These are phyloP conservation scores for Chaetomiaceae sp. DNA, from an alignment of 2,329 filamentous ascomycete species.

Conservation along the genomic window DNA sequence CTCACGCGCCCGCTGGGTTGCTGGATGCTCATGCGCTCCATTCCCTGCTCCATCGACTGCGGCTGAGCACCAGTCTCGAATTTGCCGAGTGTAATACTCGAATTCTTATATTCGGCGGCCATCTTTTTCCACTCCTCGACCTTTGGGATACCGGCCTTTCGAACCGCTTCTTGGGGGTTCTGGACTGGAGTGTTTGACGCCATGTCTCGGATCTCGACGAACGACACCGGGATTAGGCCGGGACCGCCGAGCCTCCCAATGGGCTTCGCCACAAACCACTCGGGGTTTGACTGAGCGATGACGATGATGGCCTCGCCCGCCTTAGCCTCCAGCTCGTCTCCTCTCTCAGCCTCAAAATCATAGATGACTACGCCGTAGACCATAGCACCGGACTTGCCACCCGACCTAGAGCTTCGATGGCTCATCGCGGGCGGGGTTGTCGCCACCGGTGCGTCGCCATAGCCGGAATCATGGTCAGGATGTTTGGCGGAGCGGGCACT, in stretches of 20 bases:
- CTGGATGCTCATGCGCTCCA: constrained; percentile 76
- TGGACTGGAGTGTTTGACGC: constrained; percentile 74
- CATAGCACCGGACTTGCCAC: constrained; percentile 66
- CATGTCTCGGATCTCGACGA: constrained; percentile 96
- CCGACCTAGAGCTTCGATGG: constrained; percentile 47
- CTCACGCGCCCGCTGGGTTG: constrained; percentile 48
- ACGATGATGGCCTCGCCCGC: constrained; percentile 96
- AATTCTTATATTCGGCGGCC: constrained; percentile 98
- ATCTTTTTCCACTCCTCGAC: constrained; percentile 99
- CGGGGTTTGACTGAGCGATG: constrained; percentile 95
- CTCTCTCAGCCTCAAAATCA: constrained; percentile 88
- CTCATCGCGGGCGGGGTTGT: constrained; percentile 35
- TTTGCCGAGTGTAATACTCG: constrained; percentile 92
- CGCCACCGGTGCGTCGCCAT: constrained; percentile 55
- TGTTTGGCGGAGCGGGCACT: constrained; percentile 49
- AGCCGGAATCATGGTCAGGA: constrained; percentile 86
- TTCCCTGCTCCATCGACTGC: constrained; percentile 59
- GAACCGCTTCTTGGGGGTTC: constrained; percentile 80
- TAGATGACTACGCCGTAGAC: constrained; percentile 97
- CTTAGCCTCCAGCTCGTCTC: constrained; percentile 94
- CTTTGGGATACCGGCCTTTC: constrained; percentile 81
- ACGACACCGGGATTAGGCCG: constrained; percentile 91
- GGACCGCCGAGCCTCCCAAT: constrained; percentile 94
- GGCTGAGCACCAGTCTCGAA: constrained; percentile 58
- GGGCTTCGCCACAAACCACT: constrained; percentile 99